A percentile compares a stretch with the other conserved stretches of the same genome.
Evolutionary conservation across 2,329 filamentous ascomycete species (phyloP).

Genomic region (Metarhizium humberi): DNA sequence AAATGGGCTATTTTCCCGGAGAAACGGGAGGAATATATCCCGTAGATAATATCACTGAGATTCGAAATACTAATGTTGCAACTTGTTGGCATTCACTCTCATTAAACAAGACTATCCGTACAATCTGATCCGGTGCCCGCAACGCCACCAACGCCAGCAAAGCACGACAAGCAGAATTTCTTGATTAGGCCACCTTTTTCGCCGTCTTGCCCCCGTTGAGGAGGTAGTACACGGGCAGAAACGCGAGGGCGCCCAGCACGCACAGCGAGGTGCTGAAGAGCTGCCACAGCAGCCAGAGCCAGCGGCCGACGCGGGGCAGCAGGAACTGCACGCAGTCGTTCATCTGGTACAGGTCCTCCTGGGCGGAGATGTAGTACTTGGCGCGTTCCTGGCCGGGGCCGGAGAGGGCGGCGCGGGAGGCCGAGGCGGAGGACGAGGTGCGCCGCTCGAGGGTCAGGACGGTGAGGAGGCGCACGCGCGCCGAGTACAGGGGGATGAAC

Average conservation of each 20-base stretch:
- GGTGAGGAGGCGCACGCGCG: slow-evolving; percentile 58
- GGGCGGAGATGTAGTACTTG: slow-evolving; percentile 60
- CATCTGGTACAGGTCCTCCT: slow-evolving; percentile 76
- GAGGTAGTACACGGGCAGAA: slow-evolving; percentile 24
- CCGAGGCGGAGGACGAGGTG: slow-evolving; percentile 16
- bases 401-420: slow-evolving; percentile 5
- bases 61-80: no score
- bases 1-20: no score
- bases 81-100: no score
- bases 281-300: slow-evolving; percentile 51
- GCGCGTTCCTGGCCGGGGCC: slow-evolving; percentile 13
- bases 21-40: no score
- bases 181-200: slow-evolving; percentile 4
- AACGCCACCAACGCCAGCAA: background rate
- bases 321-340: slow-evolving; percentile 70
- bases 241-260: slow-evolving; percentile 43
- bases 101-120: no score
- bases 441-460: slow-evolving; percentile 52
- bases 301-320: slow-evolving; percentile 45
- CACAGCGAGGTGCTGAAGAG: slow-evolving; percentile 56
- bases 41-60: no score
- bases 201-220: slow-evolving; percentile 15
- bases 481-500: slow-evolving; percentile 65
- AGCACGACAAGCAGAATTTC: background rate
- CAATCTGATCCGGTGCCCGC: background rate